Conservation (phyloP, 768 basidiomycete species). For the Ramaria sp. region DNA sequence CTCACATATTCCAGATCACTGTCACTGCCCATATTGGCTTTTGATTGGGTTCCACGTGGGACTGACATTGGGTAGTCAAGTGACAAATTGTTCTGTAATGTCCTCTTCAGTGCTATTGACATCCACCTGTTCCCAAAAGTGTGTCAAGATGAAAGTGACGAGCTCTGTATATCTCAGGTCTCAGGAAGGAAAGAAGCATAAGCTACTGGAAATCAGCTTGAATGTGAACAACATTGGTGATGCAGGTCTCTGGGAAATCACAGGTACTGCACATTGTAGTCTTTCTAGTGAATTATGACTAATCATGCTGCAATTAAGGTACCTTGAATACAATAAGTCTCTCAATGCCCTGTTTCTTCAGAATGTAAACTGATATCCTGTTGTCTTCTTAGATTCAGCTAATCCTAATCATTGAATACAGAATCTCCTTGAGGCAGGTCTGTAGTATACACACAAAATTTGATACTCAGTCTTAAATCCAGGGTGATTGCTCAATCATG, state of each 20-base stretch:
- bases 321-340: slow-evolving; percentile 33
- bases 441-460: slow-evolving; percentile 15
- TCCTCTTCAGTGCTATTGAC: too few relatives aligned
- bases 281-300: background rate
- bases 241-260: slow-evolving; percentile 41
- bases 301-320: slow-evolving; percentile 18
- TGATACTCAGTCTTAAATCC: slow-evolving; percentile 23
- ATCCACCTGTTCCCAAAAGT: too few relatives aligned
- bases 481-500: slow-evolving; percentile 26
- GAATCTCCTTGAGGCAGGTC: slow-evolving; percentile 13
- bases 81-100: too few relatives aligned
- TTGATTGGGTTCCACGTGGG: too few relatives aligned
- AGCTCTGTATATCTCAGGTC: slow-evolving; percentile 43
- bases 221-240: slow-evolving; percentile 48
- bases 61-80: too few relatives aligned
- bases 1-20: too few relatives aligned
- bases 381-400: background rate
- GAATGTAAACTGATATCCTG: slow-evolving; percentile 32
- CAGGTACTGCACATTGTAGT: slow-evolving; percentile 11
- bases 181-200: slow-evolving; percentile 24
- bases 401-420: slow-evolving; percentile 1
- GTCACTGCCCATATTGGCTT: too few relatives aligned
- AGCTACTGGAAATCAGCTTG: slow-evolving; percentile 43
- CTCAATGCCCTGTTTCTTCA: slow-evolving; percentile 44
- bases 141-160: too few relatives aligned